A percentile compares a stretch with the other conserved stretches of the same genome.
Conservation (phyloP, 306 rosid species). For the Abrus precatorius region DNA sequence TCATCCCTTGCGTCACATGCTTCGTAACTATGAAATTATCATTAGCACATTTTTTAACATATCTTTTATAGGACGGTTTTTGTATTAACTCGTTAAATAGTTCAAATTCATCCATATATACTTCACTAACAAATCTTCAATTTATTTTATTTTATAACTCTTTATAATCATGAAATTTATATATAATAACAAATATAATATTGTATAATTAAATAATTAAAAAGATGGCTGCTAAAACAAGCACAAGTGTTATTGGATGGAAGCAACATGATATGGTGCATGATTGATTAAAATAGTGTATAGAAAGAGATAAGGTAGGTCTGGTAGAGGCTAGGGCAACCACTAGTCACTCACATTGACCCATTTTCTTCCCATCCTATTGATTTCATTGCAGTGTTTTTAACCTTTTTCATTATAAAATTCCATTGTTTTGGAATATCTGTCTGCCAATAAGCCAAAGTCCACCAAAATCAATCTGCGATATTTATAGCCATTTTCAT, state of each 20-base stretch:
- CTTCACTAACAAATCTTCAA: no score
- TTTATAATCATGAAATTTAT: no score
- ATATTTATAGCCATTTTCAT: not conserved
- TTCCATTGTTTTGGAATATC: constrained; percentile 57
- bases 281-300: constrained; percentile 38
- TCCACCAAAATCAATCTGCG: constrained; percentile 52
- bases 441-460: constrained; percentile 65
- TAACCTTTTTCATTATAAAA: constrained; percentile 37
- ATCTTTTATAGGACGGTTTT: not conserved
- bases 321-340: not conserved
- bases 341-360: constrained; percentile 54
- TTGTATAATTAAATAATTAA: not conserved
- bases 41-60: not conserved
- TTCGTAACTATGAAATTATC: not conserved
- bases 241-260: constrained; percentile 18
- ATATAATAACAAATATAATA: no score
- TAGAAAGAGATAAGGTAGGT: constrained; percentile 60
- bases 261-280: constrained; percentile 12
- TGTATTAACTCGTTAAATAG: no score
- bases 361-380: constrained; percentile 48
- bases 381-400: constrained; percentile 28
- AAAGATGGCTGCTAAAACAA: not conserved
- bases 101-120: no score
- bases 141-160: no score
- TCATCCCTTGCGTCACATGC: constrained; percentile 14